These are phyloP conservation scores for Microthyrium microscopicum DNA, from an alignment of 2,329 filamentous ascomycete species.

Conservation along the genomic window DNA sequence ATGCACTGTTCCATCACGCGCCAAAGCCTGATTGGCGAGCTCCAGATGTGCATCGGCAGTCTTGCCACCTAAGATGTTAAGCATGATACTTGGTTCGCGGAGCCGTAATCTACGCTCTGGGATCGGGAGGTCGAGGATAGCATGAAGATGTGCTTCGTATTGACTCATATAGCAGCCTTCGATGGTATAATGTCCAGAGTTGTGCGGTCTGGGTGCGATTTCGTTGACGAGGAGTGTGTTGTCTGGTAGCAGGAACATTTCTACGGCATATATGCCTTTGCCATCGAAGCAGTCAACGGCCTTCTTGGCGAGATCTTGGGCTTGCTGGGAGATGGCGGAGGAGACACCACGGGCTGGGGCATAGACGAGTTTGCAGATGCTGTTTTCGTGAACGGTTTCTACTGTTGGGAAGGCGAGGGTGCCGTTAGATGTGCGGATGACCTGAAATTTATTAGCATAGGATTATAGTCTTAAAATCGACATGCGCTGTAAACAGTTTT, in stretches of 20 bases:
- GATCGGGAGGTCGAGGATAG: conserved; percentile 57
- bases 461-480: no score
- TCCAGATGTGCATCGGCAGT: conserved; percentile 45
- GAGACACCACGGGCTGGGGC: conserved; percentile 62
- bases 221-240: conserved; percentile 65
- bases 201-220: conserved; percentile 69
- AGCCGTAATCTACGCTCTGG: conserved; percentile 34
- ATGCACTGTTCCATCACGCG: conserved; percentile 51
- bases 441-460: no score
- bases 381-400: conserved; percentile 90
- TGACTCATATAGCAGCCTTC: conserved; percentile 82
- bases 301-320: conserved; percentile 59
- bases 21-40: conserved; percentile 36
- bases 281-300: conserved; percentile 71
- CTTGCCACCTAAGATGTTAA: conserved; percentile 64
- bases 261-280: conserved; percentile 87
- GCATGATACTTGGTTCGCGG: conserved; percentile 51
- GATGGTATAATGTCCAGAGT: conserved; percentile 90
- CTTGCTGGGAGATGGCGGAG: conserved; percentile 41
- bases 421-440: conserved; percentile 68
- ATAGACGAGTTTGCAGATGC: conserved; percentile 85
- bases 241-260: conserved; percentile 76
- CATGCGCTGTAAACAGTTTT: no score
- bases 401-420: conserved; percentile 71
- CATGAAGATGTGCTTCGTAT: conserved; percentile 75